Conservation (phyloP, 139 green algal genomes). For the Auxenochlorella pyrenoidosa region DNA sequence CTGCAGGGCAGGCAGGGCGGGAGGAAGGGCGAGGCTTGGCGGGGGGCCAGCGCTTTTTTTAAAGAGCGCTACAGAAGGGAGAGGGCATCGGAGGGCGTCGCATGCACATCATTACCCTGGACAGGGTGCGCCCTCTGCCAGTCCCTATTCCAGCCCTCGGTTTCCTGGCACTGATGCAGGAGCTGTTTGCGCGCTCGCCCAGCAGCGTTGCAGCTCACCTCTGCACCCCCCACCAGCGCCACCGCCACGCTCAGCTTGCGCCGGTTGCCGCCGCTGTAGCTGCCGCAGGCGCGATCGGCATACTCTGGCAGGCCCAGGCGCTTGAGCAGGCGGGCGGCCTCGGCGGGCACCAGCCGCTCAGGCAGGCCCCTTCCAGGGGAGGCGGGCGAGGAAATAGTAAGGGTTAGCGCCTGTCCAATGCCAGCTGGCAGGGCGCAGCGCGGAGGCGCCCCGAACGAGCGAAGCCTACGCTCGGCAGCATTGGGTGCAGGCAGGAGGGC, state of each 20-base stretch:
- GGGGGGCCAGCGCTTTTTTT: not conserved
- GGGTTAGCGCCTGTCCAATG: not conserved
- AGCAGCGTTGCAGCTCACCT: not conserved
- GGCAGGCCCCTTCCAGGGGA: constrained; percentile 49
- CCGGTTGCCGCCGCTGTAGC: constrained; percentile 79
- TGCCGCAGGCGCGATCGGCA: constrained; percentile 53
- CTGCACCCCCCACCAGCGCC: constrained; percentile 74
- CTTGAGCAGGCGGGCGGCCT: constrained; percentile 56
- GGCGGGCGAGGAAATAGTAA: not conserved
- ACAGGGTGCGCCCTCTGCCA: too few relatives aligned
- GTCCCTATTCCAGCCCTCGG: too few relatives aligned
- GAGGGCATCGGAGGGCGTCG: too few relatives aligned
- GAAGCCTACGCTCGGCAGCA: too few relatives aligned
- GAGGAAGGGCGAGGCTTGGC: not conserved
- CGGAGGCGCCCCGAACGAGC: too few relatives aligned
- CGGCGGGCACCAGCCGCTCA: constrained; percentile 4
- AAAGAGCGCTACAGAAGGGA: not conserved
- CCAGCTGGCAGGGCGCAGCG: too few relatives aligned
- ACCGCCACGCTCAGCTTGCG: constrained; percentile 80
- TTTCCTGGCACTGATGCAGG: too few relatives aligned
- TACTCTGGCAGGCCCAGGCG: constrained; percentile 61
- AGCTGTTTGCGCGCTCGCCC: not conserved
- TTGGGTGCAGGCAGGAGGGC: too few relatives aligned
- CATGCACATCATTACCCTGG: too few relatives aligned
- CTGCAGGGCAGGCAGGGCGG: not conserved